Evolutionary conservation across 169 alveolate species (phyloP), one percentile per base, ranked within the genome.

Genomic region (Hepatocystis sp.): DNA sequence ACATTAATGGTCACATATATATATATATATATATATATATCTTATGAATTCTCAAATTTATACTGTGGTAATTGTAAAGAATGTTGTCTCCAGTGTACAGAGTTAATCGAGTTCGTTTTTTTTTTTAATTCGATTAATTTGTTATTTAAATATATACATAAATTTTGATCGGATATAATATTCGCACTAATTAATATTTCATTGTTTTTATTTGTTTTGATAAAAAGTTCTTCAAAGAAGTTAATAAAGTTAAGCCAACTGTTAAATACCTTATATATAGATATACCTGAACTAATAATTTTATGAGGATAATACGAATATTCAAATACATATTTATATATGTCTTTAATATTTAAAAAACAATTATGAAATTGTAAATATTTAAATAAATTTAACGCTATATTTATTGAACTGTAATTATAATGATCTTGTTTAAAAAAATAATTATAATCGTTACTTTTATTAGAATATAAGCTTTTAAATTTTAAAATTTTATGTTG

Each of bases 391-490:
- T 90, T 67, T 42, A 86, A 88, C 10, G 94, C 94, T 27, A 93
- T 40, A 39, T 78, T 64, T 30, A 93, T 67, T 21, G 85, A 42
- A 60, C 91, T 90, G 13, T 42, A 25, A 44, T 86, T 92, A 40
- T 88, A 93, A 52, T 94, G 96, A 64, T 81, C 84, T 27, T 78
- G 92, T 47, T 92, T 92, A 51, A 63, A 67, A 42, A 91, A 68
- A 64, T 91, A 95, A 25, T 86, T 56, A 19, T 89, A 91, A 56
- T 95, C 96, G 67, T 88, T 93, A 19, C 86, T 30, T 44, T 84
- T 58, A 65, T 91, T 95, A 2, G 94, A 85, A 47, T 92, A 94
- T 17, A 95, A 88, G 63, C 94, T 94, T 66, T 91, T 56, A 56
- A 95, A 92, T 71, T 86, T 67, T 53, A 95, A 84, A 1, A 94